Evolutionary conservation across 371 early-diverging fungal species (phyloP).

Genomic region (Paraphysoderma sedebokerense): DNA sequence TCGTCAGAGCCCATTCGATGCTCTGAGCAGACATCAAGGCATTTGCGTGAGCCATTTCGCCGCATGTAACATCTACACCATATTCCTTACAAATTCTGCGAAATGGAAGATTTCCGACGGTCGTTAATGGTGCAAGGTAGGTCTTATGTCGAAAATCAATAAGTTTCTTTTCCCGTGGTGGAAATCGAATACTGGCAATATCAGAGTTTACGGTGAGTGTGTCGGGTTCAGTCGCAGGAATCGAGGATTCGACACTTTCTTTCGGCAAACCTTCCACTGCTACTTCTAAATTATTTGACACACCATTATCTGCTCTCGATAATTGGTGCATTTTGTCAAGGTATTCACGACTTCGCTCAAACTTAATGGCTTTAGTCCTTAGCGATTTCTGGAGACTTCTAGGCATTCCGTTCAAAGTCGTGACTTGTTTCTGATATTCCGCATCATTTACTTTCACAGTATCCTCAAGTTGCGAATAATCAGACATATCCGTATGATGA

Average conservation of each 20-base stretch:
- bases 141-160: slow-evolving; percentile 72
- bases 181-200: not conserved
- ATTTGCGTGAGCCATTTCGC: slow-evolving; percentile 67
- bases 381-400: slow-evolving; percentile 27
- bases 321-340: slow-evolving; percentile 19
- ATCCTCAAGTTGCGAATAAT: slow-evolving; percentile 27
- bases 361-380: slow-evolving; percentile 18
- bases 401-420: slow-evolving; percentile 16
- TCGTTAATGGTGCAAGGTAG: slow-evolving; percentile 92
- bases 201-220: slow-evolving; percentile 3
- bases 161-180: slow-evolving; percentile 10
- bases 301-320: slow-evolving; percentile 10
- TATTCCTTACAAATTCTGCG: slow-evolving; percentile 78
- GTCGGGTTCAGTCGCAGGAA: not conserved
- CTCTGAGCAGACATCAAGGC: slow-evolving; percentile 30
- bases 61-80: slow-evolving; percentile 93
- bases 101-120: slow-evolving; percentile 95
- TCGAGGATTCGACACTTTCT: not conserved
- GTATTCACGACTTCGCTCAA: slow-evolving; percentile 22
- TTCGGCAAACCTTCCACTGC: slow-evolving; percentile 8
- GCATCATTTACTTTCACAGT: slow-evolving; percentile 8
- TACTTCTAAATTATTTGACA: slow-evolving; percentile 11
- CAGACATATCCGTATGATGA: slow-evolving; percentile 42
- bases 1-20: slow-evolving; percentile 72
- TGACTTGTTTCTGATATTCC: not conserved